These are phyloP conservation scores for Mycena floridula DNA, from an alignment of 768 basidiomycete species.

Conservation along the genomic window DNA sequence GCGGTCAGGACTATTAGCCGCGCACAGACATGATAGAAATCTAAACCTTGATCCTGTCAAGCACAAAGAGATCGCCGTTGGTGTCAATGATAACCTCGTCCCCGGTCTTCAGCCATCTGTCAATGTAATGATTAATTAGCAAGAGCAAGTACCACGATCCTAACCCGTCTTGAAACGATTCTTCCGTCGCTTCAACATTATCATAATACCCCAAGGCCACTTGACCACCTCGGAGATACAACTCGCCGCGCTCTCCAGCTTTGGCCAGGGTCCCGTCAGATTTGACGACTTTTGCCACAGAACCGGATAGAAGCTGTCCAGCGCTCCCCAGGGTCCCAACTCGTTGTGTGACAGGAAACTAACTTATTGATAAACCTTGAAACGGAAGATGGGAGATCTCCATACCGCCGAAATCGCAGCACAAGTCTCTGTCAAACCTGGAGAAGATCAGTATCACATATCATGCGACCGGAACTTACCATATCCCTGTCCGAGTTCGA, in stretches of 20 bases:
- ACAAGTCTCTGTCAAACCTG: slow-evolving; percentile 50
- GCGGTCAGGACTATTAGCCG: neutral
- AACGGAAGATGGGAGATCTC: slow-evolving; percentile 37
- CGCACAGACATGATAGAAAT: neutral
- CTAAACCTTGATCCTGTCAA: slow-evolving; percentile 57
- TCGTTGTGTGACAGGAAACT: slow-evolving; percentile 20
- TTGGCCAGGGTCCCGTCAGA: slow-evolving; percentile 49
- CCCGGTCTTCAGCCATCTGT: slow-evolving; percentile 64
- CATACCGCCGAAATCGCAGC: slow-evolving; percentile 44
- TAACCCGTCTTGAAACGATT: slow-evolving; percentile 64
- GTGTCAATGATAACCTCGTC: slow-evolving; percentile 53
- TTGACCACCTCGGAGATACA: slow-evolving; percentile 48
- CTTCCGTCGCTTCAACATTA: slow-evolving; percentile 60
- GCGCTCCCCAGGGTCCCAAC: slow-evolving; percentile 27
- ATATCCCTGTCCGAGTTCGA: slow-evolving; percentile 53
- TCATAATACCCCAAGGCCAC: slow-evolving; percentile 51
- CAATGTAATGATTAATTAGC: neutral
- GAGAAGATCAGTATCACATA: neutral
- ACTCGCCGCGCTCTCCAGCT: slow-evolving; percentile 54
- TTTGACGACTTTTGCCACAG: slow-evolving; percentile 49
- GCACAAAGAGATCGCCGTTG: slow-evolving; percentile 51
- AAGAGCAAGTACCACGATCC: slow-evolving; percentile 10
- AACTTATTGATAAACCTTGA: slow-evolving; percentile 47
- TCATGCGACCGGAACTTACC: slow-evolving; percentile 22
- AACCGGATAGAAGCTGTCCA: slow-evolving; percentile 53